Base-by-base conservation (phyloP, 306 rosid species). In the Chamaecrista fasciculata region DNA sequence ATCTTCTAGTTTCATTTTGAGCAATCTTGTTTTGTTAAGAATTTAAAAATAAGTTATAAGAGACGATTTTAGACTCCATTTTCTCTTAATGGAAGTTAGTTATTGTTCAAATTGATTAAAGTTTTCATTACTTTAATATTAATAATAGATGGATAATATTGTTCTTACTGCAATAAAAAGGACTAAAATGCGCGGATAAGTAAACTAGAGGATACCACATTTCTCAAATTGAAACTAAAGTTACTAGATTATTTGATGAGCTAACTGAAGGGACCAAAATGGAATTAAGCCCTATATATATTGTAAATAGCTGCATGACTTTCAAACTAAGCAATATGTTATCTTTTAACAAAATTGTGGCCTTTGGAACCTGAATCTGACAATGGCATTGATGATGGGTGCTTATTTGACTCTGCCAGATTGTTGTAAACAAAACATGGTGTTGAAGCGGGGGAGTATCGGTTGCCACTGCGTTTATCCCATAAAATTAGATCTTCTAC, bases 401-500 rank as follows among this genome's bases (percentile, higher is more conserved):
- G 4, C 2, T 33, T 33, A 2, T 71, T 72, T 79, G 39, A 58
- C 62, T 79, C n/a, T 62, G 67, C 80, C 87, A 94, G 99, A 87
- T 82, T 94, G 97, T 77, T 94, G 99, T 80, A 78, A 78, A 69
- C 82, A 78, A 61, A 86, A 81, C 81, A 91, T 76, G 96, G 95
- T 91, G 68, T 69, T 81, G 79, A 86, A 78, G 66, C 86, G 87
- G 57, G 97, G 82, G 61, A 87, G 85, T 78, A 81, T 25, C 51
- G 69, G 66, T 51, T 94, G 97, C 75, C 86, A 84, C 53, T 94
- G 99, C 62, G 97, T 84, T 44, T 94, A 91, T 89, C 99, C 99
- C 44, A 77, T 91, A 79, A 91, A 87, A 83, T 82, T 94, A 72
- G 99, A 94, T 74, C 88, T 94, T 67, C 95, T 91, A 29, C 96